Percentiles rank a stretch among this genome's conserved stretches.
These are phyloP conservation scores for Fusarium brachygibbosum DNA, from an alignment of 2,329 filamentous ascomycete species.

Conservation along the genomic window DNA sequence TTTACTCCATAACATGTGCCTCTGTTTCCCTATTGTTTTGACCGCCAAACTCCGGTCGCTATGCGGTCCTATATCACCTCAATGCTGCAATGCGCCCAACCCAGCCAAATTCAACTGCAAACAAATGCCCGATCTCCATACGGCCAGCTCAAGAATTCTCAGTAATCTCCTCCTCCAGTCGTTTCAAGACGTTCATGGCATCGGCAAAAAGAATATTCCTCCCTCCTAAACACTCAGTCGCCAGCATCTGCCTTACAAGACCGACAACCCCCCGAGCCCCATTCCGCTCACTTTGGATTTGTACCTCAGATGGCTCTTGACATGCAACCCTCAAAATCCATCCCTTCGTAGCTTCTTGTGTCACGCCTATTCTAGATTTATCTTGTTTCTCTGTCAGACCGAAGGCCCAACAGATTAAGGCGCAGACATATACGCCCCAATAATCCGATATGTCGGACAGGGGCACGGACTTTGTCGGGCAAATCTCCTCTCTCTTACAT, in stretches of 20 bases:
- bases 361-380: slow-evolving; percentile 38
- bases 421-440: slow-evolving; percentile 69
- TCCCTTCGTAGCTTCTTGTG: slow-evolving; percentile 49
- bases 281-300: slow-evolving; percentile 56
- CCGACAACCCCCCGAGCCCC: slow-evolving; percentile 63
- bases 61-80: slow-evolving; percentile 17
- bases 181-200: slow-evolving; percentile 65
- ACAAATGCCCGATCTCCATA: slow-evolving; percentile 4
- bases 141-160: slow-evolving; percentile 46
- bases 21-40: slow-evolving; percentile 22
- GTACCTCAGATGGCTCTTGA: slow-evolving; percentile 57
- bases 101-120: not conserved
- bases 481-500: slow-evolving; percentile 12
- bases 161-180: slow-evolving; percentile 61
- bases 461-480: slow-evolving; percentile 23
- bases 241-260: slow-evolving; percentile 62
- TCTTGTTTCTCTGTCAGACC: slow-evolving; percentile 53
- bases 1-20: slow-evolving; percentile 3
- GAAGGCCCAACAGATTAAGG: slow-evolving; percentile 72
- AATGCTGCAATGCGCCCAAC: slow-evolving; percentile 16
- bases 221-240: slow-evolving; percentile 63
- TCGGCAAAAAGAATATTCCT: slow-evolving; percentile 66
- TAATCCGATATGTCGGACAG: slow-evolving; percentile 63
- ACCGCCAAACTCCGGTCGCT: slow-evolving; percentile 18
- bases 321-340: slow-evolving; percentile 60